Conservation (phyloP, 192 early-diverging fungal species). For the Backusella tuberculispora region DNA sequence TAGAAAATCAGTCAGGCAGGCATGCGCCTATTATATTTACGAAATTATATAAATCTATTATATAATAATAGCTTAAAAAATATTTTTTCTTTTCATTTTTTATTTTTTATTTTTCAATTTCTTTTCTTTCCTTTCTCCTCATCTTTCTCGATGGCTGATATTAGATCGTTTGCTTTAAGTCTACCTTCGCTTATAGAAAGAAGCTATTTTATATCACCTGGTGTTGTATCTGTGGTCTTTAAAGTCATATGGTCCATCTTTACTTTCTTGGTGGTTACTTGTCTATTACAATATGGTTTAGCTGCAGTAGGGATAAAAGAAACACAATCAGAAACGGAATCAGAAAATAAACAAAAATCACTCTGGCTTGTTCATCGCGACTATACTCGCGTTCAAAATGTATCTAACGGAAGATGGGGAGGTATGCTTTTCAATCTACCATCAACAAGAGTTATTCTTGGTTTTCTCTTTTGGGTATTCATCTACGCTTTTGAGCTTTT, state of each 20-base stretch:
- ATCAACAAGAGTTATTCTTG: background rate
- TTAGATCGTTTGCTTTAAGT: background rate
- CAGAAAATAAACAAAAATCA: background rate
- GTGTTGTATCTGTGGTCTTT: conserved; percentile 2
- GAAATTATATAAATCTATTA: no score
- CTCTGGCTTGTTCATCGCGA: background rate
- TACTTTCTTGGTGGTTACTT: background rate
- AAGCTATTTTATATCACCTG: conserved; percentile 3
- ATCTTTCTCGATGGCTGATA: background rate
- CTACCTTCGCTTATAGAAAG: background rate
- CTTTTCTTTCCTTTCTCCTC: background rate
- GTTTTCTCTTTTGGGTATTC: background rate
- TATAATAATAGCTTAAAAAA: no score
- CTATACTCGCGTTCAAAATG: background rate
- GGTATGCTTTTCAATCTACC: background rate
- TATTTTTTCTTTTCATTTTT: background rate
- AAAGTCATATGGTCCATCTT: conserved; percentile 1
- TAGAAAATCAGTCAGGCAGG: no score
- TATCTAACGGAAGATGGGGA: conserved; percentile 1
- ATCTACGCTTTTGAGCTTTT: background rate
- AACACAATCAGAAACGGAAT: no score
- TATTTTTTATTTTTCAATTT: background rate
- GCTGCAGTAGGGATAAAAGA: background rate
- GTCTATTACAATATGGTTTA: background rate
- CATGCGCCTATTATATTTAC: no score